These are phyloP conservation scores for Trichomonas tenax DNA, from an alignment of 208 protist species.

Conservation along the genomic window DNA sequence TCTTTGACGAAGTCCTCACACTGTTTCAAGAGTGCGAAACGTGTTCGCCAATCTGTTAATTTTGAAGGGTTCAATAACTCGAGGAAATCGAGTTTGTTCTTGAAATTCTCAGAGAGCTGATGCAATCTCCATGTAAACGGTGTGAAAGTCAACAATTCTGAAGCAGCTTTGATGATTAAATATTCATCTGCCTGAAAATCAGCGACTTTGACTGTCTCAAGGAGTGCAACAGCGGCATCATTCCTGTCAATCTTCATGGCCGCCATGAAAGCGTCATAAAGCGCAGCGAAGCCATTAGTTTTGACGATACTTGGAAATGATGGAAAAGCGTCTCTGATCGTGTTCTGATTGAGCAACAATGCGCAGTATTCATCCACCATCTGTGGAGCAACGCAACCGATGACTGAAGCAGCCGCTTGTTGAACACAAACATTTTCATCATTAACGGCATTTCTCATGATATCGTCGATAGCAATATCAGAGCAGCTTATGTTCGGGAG, in stretches of 20 bases:
- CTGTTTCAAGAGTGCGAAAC: background rate
- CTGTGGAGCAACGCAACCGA: background rate
- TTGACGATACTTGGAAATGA: background rate
- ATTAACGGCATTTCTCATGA: background rate
- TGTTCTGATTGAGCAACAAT: background rate
- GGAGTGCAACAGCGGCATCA: background rate
- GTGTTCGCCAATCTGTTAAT: background rate
- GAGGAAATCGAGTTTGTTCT: background rate
- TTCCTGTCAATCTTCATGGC: background rate
- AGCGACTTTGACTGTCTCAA: background rate
- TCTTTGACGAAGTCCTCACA: background rate
- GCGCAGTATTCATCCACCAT: background rate
- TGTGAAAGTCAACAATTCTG: background rate
- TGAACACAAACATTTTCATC: background rate
- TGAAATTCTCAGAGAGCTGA: background rate
- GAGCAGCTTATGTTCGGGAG: background rate
- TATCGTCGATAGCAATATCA: background rate
- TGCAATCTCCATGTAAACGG: background rate
- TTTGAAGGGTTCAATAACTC: background rate
- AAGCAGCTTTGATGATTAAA: background rate
- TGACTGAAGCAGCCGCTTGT: background rate
- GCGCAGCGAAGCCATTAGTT: background rate
- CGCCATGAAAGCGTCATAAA: background rate
- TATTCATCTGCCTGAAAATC: background rate
- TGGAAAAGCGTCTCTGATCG: background rate